These are phyloP conservation scores for Picea engelmannii DNA, from an alignment of 83 land plant genomes.

Conservation along the genomic window DNA sequence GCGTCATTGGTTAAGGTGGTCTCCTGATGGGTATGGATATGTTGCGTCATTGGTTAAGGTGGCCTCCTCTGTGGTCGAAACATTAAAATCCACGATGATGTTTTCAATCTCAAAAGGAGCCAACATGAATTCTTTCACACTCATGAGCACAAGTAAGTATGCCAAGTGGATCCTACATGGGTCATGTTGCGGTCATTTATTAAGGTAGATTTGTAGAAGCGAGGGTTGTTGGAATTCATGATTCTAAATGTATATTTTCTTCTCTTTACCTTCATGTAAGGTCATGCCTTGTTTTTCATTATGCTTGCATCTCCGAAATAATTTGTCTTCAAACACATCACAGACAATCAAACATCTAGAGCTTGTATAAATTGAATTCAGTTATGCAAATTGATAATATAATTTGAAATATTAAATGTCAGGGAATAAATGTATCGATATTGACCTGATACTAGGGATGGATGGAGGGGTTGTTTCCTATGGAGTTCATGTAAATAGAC, in stretches of 20 bases:
- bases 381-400: neutral
- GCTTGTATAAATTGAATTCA: neutral
- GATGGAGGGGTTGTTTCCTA: slow-evolving; percentile 75
- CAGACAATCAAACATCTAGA: neutral
- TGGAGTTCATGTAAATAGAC: slow-evolving; percentile 63
- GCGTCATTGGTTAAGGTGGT: slow-evolving; percentile 43
- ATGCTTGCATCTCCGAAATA: slow-evolving; percentile 74
- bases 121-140: neutral
- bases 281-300: slow-evolving; percentile 90
- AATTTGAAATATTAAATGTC: too few relatives aligned
- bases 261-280: slow-evolving; percentile 32
- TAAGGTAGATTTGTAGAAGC: slow-evolving; percentile 46
- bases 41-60: slow-evolving; percentile 43
- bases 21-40: slow-evolving; percentile 27
- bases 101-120: slow-evolving; percentile 41
- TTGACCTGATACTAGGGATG: slow-evolving; percentile 80
- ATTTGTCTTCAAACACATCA: slow-evolving; percentile 41
- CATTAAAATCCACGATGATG: slow-evolving; percentile 24
- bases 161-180: slow-evolving; percentile 39
- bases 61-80: neutral
- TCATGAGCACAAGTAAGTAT: slow-evolving; percentile 6
- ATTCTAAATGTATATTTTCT: slow-evolving; percentile 27
- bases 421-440: too few relatives aligned
- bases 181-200: slow-evolving; percentile 41
- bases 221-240: slow-evolving; percentile 36